Conservation (phyloP, 306 rosid genomes). For the Cucurbita ficifolia region DNA sequence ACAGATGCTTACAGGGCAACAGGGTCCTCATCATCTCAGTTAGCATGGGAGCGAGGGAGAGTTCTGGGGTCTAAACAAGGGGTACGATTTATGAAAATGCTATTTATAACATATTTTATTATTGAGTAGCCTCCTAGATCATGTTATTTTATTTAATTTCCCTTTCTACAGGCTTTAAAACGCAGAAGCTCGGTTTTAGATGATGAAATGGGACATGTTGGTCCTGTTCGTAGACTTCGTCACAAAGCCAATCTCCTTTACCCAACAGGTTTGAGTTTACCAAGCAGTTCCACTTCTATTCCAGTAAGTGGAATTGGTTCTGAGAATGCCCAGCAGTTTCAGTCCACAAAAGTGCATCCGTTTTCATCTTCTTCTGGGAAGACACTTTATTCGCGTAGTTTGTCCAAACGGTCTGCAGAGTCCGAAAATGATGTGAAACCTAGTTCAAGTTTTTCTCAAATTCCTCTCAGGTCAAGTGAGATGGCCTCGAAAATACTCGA, state of each 20-base stretch:
- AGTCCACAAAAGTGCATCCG: conserved; percentile 10
- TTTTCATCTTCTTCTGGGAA: conserved; percentile 30
- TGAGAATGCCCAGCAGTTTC: conserved; percentile 21
- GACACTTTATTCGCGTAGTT: conserved; percentile 13
- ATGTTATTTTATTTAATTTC: conserved; percentile 3
- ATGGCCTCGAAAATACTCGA: conserved; percentile 68
- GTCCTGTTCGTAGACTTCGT: conserved; percentile 71
- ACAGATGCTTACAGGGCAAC: conserved; percentile 29
- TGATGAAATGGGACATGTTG: conserved; percentile 66
- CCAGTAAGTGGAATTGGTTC: conserved; percentile 20
- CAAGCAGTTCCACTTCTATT: conserved; percentile 27
- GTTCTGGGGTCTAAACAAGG: conserved; percentile 38
- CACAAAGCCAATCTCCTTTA: conserved; percentile 56
- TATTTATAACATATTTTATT: conserved; percentile 7
- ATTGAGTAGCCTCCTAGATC: background rate
- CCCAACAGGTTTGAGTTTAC: conserved; percentile 40
- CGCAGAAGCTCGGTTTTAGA: conserved; percentile 53
- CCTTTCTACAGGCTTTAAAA: conserved; percentile 39
- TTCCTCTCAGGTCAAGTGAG: conserved; percentile 58
- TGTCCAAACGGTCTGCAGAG: conserved; percentile 25
- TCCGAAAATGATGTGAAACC: conserved; percentile 25
- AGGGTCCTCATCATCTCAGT: conserved; percentile 39
- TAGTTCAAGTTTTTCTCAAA: conserved; percentile 21
- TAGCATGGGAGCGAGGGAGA: conserved; percentile 32
- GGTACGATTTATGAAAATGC: conserved; percentile 25